Evolutionary conservation across 306 rosid species (phyloP), one percentile per base, ranked within the genome.

Genomic region (Cotoneaster glaucophyllus): DNA sequence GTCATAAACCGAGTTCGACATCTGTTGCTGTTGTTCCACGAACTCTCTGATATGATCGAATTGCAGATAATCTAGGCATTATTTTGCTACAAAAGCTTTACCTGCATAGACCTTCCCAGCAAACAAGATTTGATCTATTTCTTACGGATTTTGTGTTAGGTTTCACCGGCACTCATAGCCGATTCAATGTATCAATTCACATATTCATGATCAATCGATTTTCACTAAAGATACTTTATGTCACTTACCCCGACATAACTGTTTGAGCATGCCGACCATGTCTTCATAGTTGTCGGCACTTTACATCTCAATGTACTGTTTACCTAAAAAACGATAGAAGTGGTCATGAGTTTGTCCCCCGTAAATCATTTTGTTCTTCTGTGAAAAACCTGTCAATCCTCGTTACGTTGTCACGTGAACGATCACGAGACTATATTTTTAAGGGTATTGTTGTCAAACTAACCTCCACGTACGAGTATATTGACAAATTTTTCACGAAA

Each of bases 211-310:
- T 73, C 77, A 53, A 58, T 62, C 69, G 56, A 76, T 81, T 65
- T 75, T 76, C 78, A 62, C 69, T 43, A 86, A 80, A 77, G 86
- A 76, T 64, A 75, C 88, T 89, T 93, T 93, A 79, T 85, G 86
- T 79, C 89, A 84, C 85, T 85, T 81, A 81, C 74, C 87, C 73
- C 74, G 54, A 70, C 90, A 85, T 80, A 75, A 74, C 90, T 87
- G 86, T 86, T 84, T 82, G 79, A 82, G 91, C 91, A 88, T 89
- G 96, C 88, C 64, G 83, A 82, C 82, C 87, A 78, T 84, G 86
- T 84, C 58, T 79, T 83, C 82, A 88, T 86, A 61, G 84, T 84
- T 81, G 81, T 63, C 69, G 72, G 73, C 83, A 64, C 89, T 90
- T 92, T 84, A 77, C 77, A 70, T 87, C 80, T 85, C 61, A 76